A percentile compares a stretch with the other conserved stretches of the same genome.
These are phyloP conservation scores for Aureobasidium pullulans DNA, from an alignment of 2,329 filamentous ascomycete species.

Conservation along the genomic window DNA sequence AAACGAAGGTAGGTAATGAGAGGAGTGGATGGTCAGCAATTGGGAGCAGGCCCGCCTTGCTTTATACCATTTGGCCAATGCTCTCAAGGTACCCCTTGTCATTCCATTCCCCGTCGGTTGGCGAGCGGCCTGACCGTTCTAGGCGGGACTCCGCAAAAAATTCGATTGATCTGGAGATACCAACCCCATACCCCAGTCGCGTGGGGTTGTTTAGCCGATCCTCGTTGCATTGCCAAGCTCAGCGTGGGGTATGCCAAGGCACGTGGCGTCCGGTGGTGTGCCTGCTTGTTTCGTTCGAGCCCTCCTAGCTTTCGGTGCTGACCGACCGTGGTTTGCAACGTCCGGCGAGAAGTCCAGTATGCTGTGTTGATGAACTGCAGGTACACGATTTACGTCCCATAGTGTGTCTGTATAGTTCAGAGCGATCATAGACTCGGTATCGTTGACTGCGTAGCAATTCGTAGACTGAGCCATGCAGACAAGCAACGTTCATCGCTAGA, in stretches of 20 bases:
- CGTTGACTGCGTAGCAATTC: neutral
- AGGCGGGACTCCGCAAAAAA: neutral
- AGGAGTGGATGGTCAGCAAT: neutral
- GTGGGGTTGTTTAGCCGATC: neutral
- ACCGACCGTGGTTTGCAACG: neutral
- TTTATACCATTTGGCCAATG: slow-evolving; percentile 6
- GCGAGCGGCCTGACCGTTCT: slow-evolving; percentile 4
- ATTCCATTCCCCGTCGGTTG: neutral
- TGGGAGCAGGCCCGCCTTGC: slow-evolving; percentile 5
- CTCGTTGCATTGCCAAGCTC: neutral
- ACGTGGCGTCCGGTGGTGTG: neutral
- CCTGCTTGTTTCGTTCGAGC: neutral
- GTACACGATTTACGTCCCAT: neutral
- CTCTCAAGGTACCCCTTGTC: neutral
- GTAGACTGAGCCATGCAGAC: neutral
- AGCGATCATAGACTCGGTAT: neutral
- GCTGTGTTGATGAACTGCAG: neutral
- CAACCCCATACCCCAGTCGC: neutral
- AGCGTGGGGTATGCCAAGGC: slow-evolving; percentile 3
- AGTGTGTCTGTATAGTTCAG: too few relatives aligned
- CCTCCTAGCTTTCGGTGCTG: slow-evolving; percentile 2
- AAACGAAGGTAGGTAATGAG: neutral
- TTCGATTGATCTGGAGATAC: slow-evolving; percentile 7
- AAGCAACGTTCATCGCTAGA: neutral
- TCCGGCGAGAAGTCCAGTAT: neutral